Evolutionary conservation across 2,329 filamentous ascomycete genomes (phyloP), one percentile per base, ranked within the genome.

Genomic region (Aspergillus sp.): DNA sequence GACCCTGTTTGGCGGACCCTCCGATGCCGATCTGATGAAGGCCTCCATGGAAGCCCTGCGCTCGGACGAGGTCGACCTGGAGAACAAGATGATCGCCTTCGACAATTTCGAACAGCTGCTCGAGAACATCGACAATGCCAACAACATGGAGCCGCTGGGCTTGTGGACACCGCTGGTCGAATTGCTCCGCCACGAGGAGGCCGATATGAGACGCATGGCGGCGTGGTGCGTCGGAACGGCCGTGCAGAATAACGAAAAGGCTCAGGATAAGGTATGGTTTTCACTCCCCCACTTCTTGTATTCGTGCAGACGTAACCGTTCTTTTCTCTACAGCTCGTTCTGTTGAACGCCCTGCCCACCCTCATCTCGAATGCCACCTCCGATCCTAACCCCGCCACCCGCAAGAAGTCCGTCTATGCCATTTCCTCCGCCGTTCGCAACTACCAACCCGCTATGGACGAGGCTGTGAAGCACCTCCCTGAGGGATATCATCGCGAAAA

Each of bases 221-320:
- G 92, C 92, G n/a, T 96, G 92, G 91, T 97, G 92, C 79, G 81
- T 95, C 59, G 92, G 91, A 54, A 97, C 93, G 6, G 94, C 95
- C 10, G 95, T 99, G 60, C 93, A 98, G 82, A 99, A 99, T 80
- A 98, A 99, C 76, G 84, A 85, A 67, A 89, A 89, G 73, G 88
- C 86, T 54, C 95, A 99, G 79, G 91, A 95, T 78, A 86, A 85
- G 70, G 81, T 83, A 75, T 67, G 79, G 12, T 2, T 14, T 20
- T 29, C 26, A 5, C 12, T 5, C 7, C 22, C 24, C 16, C n/a
- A 18, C 4, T 14, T 14, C 16, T 16, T 22, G 10, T 5, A 49
- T 50, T 31, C 26, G 22, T 49, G n/a, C 52, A 49, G 26, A 61
- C 4, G 6, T 51, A 49, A 26, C 18, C 1, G 36, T 51, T n/a